Conservation (phyloP, 2,329 filamentous ascomycete genomes). For the Cryphonectria japonica region DNA sequence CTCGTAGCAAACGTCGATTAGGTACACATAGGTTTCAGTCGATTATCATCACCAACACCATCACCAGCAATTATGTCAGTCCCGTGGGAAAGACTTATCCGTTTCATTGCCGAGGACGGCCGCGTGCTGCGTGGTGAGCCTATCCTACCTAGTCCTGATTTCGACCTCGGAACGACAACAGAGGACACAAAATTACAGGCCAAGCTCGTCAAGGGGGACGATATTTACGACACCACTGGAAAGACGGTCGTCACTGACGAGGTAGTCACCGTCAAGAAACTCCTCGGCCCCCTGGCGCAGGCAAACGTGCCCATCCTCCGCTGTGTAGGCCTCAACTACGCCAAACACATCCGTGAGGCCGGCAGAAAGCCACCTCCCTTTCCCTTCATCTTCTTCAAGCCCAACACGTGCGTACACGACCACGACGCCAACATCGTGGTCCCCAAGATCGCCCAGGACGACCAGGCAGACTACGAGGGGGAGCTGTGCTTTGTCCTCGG, state of each 20-base stretch:
- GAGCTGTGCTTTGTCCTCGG: constrained; percentile 54
- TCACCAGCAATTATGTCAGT: constrained; percentile 36
- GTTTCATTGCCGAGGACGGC: constrained; percentile 57
- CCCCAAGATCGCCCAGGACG: constrained; percentile 53
- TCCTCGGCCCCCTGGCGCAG: constrained; percentile 56
- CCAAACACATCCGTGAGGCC: constrained; percentile 59
- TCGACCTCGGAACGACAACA: constrained; percentile 53
- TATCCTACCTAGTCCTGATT: constrained; percentile 47
- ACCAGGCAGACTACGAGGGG: constrained; percentile 53
- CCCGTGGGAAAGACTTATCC: constrained; percentile 57
- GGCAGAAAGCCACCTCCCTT: constrained; percentile 53
- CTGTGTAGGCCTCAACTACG: constrained; percentile 64
- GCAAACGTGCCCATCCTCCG: constrained; percentile 59
- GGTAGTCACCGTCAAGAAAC: constrained; percentile 54
- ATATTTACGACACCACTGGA: constrained; percentile 52
- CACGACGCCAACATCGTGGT: constrained; percentile 46
- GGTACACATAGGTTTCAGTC: not conserved
- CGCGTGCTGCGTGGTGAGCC: constrained; percentile 56
- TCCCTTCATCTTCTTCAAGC: constrained; percentile 57
- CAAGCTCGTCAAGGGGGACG: constrained; percentile 53
- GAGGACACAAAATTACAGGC: constrained; percentile 54
- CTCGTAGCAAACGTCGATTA: not conserved
- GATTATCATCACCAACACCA: not conserved
- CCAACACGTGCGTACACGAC: constrained; percentile 43
- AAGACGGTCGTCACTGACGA: constrained; percentile 56